Base-by-base conservation (phyloP, 2,329 filamentous ascomycete genomes). In the Westerdykella sp. region DNA sequence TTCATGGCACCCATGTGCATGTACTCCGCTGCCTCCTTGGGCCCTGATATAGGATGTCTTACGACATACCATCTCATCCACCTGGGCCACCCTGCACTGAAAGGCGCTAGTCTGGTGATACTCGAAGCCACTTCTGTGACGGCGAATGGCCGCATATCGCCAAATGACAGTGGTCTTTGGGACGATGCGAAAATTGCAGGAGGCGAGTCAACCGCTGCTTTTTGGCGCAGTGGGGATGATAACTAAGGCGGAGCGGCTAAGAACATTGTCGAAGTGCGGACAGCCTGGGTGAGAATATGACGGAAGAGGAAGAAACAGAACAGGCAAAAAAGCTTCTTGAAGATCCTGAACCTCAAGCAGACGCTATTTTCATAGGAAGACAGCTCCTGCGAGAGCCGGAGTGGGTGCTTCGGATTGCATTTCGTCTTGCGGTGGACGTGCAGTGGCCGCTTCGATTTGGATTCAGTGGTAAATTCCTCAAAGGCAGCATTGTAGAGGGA, bases 361-460 rank as follows among this genome's bases (percentile, higher is more conserved):
- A 76, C 58, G 65, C 67, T 1, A 63, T 74, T 25, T 51, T 75
- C 15, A 62, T 76, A 25, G 73, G 66, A 1, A 63, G 71, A 32
- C 72, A 76, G 48, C 75, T 76, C 45, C 59, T 76, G 59, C 59
- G 73, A 9, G 72, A 75, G 52, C 71, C 73, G 0, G 71, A 73
- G 45, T 73, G 72, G 71, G 73, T 75, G n/a, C 47, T 74, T 25
- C 69, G 58, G 28, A 69, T 72, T 3, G 72, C 71, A 13, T 68
- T 67, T 54, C 59, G 66, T 46, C 46, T 76, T 41, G 67, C 64
- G 5, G 68, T 73, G 1, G 62, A 71, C 39, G 55, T 74, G 30
- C 60, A 66, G 3, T 66, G 69, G 54, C 70, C 71, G 1, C 56
- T 42, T 28, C 72, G 74, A 46, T 73, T 72, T 21, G 36, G 36